These are phyloP conservation scores for Ilyonectria destructans DNA, from an alignment of 2,329 filamentous ascomycete genomes.

Conservation along the genomic window DNA sequence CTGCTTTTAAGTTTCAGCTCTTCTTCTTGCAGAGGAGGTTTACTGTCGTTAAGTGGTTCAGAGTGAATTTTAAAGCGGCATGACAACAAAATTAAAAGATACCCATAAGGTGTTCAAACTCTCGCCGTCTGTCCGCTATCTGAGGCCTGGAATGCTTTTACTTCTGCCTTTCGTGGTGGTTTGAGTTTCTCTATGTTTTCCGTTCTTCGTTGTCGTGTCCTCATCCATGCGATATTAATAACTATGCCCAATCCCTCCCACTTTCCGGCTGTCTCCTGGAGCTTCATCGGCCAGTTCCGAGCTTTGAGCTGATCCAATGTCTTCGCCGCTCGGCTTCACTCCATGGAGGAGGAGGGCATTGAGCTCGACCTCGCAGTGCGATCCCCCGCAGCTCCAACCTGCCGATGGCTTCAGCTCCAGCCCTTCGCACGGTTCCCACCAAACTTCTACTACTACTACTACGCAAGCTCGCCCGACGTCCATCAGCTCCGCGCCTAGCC, in stretches of 20 bases:
- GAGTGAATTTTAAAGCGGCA: not conserved
- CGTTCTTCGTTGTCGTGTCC: constrained; percentile 11
- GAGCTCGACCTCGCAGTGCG: constrained; percentile 56
- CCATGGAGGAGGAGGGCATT: constrained; percentile 64
- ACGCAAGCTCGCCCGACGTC: constrained; percentile 58
- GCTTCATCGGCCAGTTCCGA: constrained; percentile 30
- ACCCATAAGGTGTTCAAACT: too few species aligned
- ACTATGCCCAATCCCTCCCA: constrained; percentile 9
- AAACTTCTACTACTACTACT: constrained; percentile 38
- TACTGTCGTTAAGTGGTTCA: too few species aligned
- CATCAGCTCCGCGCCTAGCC: constrained; percentile 53
- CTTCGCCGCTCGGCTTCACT: constrained; percentile 64
- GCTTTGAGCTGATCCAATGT: constrained; percentile 56
- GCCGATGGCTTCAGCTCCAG: constrained; percentile 50
- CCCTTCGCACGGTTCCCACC: constrained; percentile 39
- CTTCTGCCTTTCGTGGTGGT: constrained; percentile 14
- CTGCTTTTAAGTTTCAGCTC: too few species aligned
- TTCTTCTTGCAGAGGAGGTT: too few species aligned
- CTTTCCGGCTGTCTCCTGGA: constrained; percentile 32
- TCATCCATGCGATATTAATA: constrained; percentile 43
- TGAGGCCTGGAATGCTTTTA: constrained; percentile 43
- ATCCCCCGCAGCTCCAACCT: constrained; percentile 43
- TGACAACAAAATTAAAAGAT: too few species aligned
- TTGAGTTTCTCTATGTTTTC: constrained; percentile 9
- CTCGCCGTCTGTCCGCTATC: constrained; percentile 37